Evolutionary conservation across 257 asterid genomes (phyloP), one percentile per base, ranked within the genome.

Genomic region (Rehmannia glutinosa): DNA sequence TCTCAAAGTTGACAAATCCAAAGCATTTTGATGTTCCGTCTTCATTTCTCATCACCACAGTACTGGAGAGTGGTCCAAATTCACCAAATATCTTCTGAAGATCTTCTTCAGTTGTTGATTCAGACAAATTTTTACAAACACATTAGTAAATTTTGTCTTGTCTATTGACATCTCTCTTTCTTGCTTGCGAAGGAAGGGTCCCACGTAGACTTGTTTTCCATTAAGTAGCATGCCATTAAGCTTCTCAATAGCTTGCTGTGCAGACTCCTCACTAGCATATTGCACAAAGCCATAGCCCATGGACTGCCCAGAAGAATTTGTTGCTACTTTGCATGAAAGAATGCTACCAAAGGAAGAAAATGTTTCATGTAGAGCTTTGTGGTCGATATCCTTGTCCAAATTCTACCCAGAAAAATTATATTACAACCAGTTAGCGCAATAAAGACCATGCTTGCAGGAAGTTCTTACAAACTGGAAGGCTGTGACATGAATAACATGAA

Each of bases 231-330:
- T 89, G 55, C 98, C 98, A 72, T 92, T 85, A 49, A 92, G 89
- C 75, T 89, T 83, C 75, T 87, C 92, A 28, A 92, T 89, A 74
- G 98, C 96, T 27, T 76, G 82, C 75, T 79, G 91, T 33, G 92
- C 96, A 69, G 96, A 89, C 75, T 92, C 98, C 55, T 92, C 96
- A 41, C 62, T 75, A 32, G 83, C 88, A 70, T 83, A 92, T 70
- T 92, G 98, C 80, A 92, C 98, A 77, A 89, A 92, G 13, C 98
- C 98, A 73, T 89, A 87, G 41, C 98, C 98, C 90, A 77, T 66
- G 21, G 96, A 92, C 66, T 82, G 87, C 32, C 98, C 96, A 53
- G 86, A 79, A 53, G 81, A 64, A 73, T 87, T 86, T 3, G 93
- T 87, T 3, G 87, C 90, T 38, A 92, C 86, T 77, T 92, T 92